Base-by-base conservation (phyloP, 257 asterid species). In the Solanum lycopersicoides region DNA sequence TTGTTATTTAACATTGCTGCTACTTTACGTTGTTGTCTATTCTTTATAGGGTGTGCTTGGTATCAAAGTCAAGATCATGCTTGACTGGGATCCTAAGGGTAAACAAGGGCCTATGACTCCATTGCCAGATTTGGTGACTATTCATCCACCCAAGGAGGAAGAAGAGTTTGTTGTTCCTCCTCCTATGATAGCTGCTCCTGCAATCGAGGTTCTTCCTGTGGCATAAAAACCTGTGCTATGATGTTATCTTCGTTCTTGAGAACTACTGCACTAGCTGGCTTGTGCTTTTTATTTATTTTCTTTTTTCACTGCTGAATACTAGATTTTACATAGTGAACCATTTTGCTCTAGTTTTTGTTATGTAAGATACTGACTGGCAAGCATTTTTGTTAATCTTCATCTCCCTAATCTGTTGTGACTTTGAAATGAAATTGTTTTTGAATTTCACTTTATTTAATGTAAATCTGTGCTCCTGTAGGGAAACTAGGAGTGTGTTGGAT, bases 81-180 rank as follows among this genome's bases (percentile, higher is more conserved):
- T 83, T 16, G 76, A 66, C 56, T 83, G 86, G 59, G 86, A 83
- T 83, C 86, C 86, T 5, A 83, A 83, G 86, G 86, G 59, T 23
- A 83, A 83, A 53, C 76, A 83, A 56, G 86, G 86, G 56, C 60
- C 86, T 41, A 83, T 66, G 74, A 83, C 76, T 59, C 86, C 86
- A 14, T 68, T 14, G 41, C 82, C 15, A 73, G 80, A 23, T 66
- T 42, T 35, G 50, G 35, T 66, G 41, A 30, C 86, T 79, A 93
- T 94, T 88, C 96, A 94, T 53, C 93, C 93, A 25, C 95, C 96
- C 2, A 91, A 94, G 90, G 89, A 83, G 66, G 97, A 93, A 30
- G 94, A 92, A 32, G 96, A 92, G 30, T 63, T 68, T 82, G 28
- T 60, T 59, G 80, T 74, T 37, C 11, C 32, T 37, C 20, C 91